These are phyloP conservation scores for Arthrinium phaeospermum DNA, from an alignment of 2,329 filamentous ascomycete species.

Conservation along the genomic window DNA sequence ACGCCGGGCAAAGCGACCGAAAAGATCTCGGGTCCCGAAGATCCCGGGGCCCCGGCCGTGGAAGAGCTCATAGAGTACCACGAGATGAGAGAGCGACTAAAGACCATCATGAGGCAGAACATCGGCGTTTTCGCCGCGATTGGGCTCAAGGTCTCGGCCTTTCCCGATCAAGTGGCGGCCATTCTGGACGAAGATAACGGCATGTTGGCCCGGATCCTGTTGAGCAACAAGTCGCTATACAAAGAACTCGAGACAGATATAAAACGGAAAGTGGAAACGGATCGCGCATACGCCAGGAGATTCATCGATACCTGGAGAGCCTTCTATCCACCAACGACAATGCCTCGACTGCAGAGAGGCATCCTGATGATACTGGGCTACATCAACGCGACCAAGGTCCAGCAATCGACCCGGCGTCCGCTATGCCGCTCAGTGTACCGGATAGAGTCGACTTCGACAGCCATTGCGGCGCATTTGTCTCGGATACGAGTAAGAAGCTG, in stretches of 20 bases:
- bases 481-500: too few relatives aligned
- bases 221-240: neutral
- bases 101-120: neutral
- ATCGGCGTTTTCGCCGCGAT: neutral
- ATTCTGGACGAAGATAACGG: neutral
- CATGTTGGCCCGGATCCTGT: neutral
- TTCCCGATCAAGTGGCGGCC: neutral
- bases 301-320: neutral
- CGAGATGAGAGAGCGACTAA: neutral
- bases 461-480: too few relatives aligned
- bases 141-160: neutral
- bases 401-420: neutral
- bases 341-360: neutral
- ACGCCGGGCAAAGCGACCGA: neutral
- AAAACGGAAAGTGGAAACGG: neutral
- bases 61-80: neutral
- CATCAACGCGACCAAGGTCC: neutral
- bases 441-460: neutral
- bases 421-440: neutral
- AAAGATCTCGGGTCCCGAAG: neutral
- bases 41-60: neutral
- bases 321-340: neutral
- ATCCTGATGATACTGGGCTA: neutral
- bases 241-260: neutral
- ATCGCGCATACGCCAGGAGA: neutral